Evolutionary conservation across 768 basidiomycete species (phyloP).

Genomic region (Lactarius hengduanensis): DNA sequence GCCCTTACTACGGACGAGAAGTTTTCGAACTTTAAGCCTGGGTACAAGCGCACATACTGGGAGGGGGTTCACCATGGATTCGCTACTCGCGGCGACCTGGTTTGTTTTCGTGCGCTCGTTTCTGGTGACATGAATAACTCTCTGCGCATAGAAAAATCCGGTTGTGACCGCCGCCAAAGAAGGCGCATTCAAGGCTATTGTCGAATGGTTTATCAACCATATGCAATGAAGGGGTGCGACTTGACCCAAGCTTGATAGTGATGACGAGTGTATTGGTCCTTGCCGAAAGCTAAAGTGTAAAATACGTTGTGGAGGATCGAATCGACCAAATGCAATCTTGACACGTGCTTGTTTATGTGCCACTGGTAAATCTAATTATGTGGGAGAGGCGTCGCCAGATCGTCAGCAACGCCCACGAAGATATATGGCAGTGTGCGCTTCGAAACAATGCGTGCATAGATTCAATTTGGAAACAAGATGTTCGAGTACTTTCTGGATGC

Average conservation of each 20-base stretch:
- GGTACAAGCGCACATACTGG: constrained; percentile 39
- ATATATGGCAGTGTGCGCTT: not conserved
- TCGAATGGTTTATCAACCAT: constrained; percentile 39
- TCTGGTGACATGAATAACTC: constrained; percentile 9
- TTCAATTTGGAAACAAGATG: not conserved
- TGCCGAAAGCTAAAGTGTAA: not conserved
- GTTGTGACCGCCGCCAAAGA: constrained; percentile 41
- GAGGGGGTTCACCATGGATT: constrained; percentile 48
- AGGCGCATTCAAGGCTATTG: constrained; percentile 41
- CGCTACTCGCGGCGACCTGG: constrained; percentile 39
- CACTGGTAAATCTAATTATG: not conserved
- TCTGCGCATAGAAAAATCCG: constrained; percentile 30
- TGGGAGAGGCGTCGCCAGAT: not conserved
- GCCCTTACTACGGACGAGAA: constrained; percentile 40
- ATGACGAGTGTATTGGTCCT: not conserved
- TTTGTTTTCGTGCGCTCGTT: constrained; percentile 16
- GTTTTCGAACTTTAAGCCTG: constrained; percentile 40
- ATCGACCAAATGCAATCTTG: not conserved
- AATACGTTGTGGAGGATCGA: not conserved
- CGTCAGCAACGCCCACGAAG: not conserved
- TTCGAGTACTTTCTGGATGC: not conserved
- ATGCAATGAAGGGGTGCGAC: constrained; percentile 19
- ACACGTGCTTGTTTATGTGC: not conserved
- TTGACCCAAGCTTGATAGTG: not conserved
- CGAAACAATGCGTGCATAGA: not conserved